Conservation (phyloP, 495 filamentous ascomycete genomes). For the Astrothelium subdiscretum region DNA sequence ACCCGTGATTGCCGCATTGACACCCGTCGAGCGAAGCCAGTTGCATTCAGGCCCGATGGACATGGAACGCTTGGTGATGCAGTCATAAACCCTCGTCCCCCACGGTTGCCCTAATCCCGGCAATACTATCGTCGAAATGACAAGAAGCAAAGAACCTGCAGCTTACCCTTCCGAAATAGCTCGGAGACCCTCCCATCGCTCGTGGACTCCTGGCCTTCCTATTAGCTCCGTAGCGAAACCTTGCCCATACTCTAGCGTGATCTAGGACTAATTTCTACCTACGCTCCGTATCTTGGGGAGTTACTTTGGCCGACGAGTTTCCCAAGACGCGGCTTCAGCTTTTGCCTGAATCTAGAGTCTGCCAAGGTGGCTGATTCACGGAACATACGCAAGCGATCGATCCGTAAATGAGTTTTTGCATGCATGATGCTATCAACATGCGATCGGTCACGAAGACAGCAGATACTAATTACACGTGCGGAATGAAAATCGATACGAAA, state of each 20-base stretch:
- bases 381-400: neutral
- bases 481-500: neutral
- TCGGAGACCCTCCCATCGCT: neutral
- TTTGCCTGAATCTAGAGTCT: slow-evolving; percentile 1
- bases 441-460: neutral
- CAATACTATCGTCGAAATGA: neutral
- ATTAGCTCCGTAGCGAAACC: neutral
- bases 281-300: too few species aligned
- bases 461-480: neutral
- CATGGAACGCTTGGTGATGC: slow-evolving; percentile 2
- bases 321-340: neutral
- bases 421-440: neutral
- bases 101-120: neutral
- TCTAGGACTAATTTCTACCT: neutral
- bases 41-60: neutral
- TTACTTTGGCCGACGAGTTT: neutral
- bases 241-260: neutral
- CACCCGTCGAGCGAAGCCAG: neutral
- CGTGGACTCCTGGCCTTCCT: neutral
- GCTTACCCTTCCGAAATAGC: neutral
- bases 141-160: neutral
- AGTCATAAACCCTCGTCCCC: neutral
- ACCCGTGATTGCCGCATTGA: slow-evolving; percentile 2
- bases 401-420: neutral
- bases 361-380: neutral